Evolutionary conservation across 2,329 filamentous ascomycete genomes (phyloP).

Genomic region (Aspergillus unguis): DNA sequence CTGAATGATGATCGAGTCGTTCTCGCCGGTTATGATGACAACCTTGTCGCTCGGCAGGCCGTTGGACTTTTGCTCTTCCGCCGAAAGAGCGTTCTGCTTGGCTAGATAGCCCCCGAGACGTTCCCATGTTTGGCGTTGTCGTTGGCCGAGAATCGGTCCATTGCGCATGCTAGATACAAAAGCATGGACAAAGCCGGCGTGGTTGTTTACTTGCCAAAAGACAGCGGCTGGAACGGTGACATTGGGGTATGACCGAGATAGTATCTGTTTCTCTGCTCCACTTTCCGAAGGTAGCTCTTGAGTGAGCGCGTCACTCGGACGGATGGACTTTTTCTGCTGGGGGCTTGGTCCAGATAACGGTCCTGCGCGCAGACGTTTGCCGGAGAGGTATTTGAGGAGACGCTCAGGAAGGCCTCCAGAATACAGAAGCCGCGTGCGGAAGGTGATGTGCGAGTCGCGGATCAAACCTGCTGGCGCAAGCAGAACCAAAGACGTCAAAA

Average conservation of each 20-base stretch:
- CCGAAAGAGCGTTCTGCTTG: conserved; percentile 34
- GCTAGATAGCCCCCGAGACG: conserved; percentile 52
- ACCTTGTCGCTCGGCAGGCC: conserved; percentile 50
- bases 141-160: conserved; percentile 64
- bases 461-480: conserved; percentile 78
- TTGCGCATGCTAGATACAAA: conserved; percentile 69
- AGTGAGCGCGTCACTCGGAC: conserved; percentile 40
- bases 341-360: conserved; percentile 34
- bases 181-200: conserved; percentile 65
- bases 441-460: conserved; percentile 59
- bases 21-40: conserved; percentile 62
- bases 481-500: conserved; percentile 68
- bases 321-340: conserved; percentile 32
- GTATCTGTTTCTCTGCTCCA: conserved; percentile 39
- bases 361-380: conserved; percentile 48
- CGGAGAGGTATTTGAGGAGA: conserved; percentile 53
- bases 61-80: conserved; percentile 26
- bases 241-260: conserved; percentile 52
- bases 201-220: conserved; percentile 65
- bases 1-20: conserved; percentile 65
- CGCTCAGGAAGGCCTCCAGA: conserved; percentile 56
- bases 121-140: conserved; percentile 57
- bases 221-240: conserved; percentile 63
- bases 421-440: conserved; percentile 62
- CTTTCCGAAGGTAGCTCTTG: conserved; percentile 38